Percentiles rank a stretch among this genome's conserved stretches.
Evolutionary conservation across 768 basidiomycete genomes (phyloP).

Genomic region (Russula emetica): DNA sequence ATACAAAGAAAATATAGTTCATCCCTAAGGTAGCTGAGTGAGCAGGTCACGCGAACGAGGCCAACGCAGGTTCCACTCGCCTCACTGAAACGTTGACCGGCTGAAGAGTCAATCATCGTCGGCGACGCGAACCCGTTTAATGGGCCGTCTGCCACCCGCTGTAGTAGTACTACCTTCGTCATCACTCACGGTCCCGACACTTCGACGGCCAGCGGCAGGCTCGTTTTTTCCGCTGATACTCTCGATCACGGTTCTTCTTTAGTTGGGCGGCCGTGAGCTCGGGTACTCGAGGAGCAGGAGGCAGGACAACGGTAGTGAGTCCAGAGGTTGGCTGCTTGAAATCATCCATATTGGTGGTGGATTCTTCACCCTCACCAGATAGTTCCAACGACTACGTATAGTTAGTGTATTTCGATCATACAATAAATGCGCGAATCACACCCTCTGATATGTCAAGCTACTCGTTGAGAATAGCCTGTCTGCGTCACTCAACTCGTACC

Average conservation of each 20-base stretch:
- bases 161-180: constrained; percentile 56
- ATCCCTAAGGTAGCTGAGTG: background rate
- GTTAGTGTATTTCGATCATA: constrained; percentile 4
- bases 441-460: constrained; percentile 73
- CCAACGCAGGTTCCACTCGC: background rate
- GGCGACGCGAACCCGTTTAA: constrained; percentile 60
- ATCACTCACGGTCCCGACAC: constrained; percentile 65
- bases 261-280: constrained; percentile 68
- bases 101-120: constrained; percentile 42
- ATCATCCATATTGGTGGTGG: constrained; percentile 60
- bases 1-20: constrained; percentile 21
- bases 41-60: background rate
- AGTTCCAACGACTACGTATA: constrained; percentile 69
- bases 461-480: constrained; percentile 82
- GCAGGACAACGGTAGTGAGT: constrained; percentile 71
- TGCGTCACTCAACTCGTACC: constrained; percentile 69
- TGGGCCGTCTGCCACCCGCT: constrained; percentile 47
- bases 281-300: constrained; percentile 63
- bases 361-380: constrained; percentile 63
- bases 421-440: constrained; percentile 30
- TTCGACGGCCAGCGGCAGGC: constrained; percentile 56
- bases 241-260: constrained; percentile 74
- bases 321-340: constrained; percentile 66
- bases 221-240: constrained; percentile 76
- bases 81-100: background rate